These are phyloP conservation scores for Diaporthe sp. DNA, from an alignment of 2,329 filamentous ascomycete species.

Conservation along the genomic window DNA sequence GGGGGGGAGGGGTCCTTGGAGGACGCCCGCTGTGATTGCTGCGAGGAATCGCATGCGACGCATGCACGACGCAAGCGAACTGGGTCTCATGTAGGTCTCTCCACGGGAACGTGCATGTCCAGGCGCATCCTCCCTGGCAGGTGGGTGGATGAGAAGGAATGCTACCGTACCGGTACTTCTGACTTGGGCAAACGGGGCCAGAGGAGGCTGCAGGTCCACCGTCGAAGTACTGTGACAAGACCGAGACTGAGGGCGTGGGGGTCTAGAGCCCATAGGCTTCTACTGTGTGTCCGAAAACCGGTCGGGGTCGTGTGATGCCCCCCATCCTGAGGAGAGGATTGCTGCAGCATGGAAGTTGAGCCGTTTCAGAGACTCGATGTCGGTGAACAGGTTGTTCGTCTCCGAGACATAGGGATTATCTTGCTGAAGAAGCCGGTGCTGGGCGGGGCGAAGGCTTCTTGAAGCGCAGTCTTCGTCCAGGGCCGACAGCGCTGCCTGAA, in stretches of 20 bases:
- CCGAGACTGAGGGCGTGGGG: constrained; percentile 37
- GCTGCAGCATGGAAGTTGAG: constrained; percentile 15
- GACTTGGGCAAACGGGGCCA: constrained; percentile 28
- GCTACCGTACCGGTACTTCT: constrained; percentile 42
- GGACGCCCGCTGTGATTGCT: constrained; percentile 30
- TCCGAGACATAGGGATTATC: not conserved
- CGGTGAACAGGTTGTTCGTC: not conserved
- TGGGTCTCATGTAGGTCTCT: constrained; percentile 25
- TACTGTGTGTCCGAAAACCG: constrained; percentile 4
- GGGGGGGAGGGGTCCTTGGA: constrained; percentile 5
- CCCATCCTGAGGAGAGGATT: not conserved
- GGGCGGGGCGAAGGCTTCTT: not conserved
- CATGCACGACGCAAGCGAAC: constrained; percentile 38
- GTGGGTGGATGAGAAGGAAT: constrained; percentile 36
- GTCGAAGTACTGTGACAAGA: constrained; percentile 40
- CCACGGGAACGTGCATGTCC: constrained; percentile 39
- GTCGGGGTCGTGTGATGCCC: constrained; percentile 22
- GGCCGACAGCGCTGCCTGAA: constrained; percentile 4
- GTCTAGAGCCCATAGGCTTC: constrained; percentile 24
- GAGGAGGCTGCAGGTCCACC: constrained; percentile 38
- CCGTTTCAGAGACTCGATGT: constrained; percentile 15
- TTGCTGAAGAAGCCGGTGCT: constrained; percentile 7
- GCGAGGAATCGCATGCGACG: constrained; percentile 32
- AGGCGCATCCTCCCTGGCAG: constrained; percentile 24
- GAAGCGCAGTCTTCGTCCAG: constrained; percentile 6